Percentiles rank a stretch among this genome's conserved stretches.
phyloP scores from a whole-genome alignment of 345 rosid species.

The Rubroshorea leprosula region DNA sequence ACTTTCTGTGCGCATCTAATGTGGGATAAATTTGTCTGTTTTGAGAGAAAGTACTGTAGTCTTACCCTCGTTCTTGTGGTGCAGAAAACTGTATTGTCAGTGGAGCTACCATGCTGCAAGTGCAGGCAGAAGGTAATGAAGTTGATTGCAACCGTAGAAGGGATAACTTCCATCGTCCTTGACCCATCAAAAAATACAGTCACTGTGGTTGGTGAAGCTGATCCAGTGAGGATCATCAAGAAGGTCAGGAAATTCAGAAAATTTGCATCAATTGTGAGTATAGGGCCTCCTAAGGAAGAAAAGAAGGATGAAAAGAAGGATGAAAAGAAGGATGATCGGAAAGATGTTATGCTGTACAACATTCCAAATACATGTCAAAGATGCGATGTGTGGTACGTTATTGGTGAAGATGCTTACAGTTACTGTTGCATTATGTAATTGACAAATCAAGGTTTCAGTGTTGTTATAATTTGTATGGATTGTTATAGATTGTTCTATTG shows the following conservation, averaged over 20 bases:
- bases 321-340: conserved; percentile 29
- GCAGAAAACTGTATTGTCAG: conserved; percentile 58
- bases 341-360: conserved; percentile 1
- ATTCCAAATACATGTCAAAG: conserved; percentile 35
- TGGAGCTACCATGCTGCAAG: conserved; percentile 46
- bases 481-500: too few relatives aligned
- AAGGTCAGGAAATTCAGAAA: conserved; percentile 43
- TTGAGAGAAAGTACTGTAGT: conserved; percentile 4
- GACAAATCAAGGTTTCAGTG: background rate
- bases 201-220: conserved; percentile 53
- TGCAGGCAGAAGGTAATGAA: conserved; percentile 57
- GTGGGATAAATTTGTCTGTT: conserved; percentile 6
- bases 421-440: conserved; percentile 41
- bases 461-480: too few relatives aligned
- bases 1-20: conserved; percentile 15
- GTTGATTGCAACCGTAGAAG: conserved; percentile 44
- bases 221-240: conserved; percentile 46
- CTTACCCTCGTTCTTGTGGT: conserved; percentile 18
- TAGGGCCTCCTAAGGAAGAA: conserved; percentile 47
- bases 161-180: conserved; percentile 44
- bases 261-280: conserved; percentile 33
- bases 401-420: conserved; percentile 26
- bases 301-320: conserved; percentile 41
- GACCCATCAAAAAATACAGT: conserved; percentile 44
- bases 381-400: conserved; percentile 54